Conservation (phyloP, 2,329 filamentous ascomycete genomes). For the Pleoardoris graminearum region DNA sequence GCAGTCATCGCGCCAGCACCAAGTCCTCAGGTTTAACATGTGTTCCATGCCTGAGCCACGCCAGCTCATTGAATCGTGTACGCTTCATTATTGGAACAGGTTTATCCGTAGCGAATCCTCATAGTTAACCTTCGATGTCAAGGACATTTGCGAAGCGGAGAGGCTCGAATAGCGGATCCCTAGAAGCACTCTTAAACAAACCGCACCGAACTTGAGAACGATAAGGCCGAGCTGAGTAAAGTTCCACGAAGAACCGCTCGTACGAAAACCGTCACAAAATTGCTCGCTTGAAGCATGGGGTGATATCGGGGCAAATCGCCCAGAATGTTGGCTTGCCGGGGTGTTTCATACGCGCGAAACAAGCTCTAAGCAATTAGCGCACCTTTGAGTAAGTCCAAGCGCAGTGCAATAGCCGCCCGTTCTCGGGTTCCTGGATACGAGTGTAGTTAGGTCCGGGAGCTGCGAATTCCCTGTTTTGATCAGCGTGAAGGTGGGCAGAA, state of each 20-base stretch:
- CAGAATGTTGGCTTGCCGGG: conserved; percentile 20
- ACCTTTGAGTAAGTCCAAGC: conserved; percentile 19
- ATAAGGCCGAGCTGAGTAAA: background rate
- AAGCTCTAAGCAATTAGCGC: conserved; percentile 22
- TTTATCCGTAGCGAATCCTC: conserved; percentile 6
- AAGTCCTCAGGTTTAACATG: conserved; percentile 11
- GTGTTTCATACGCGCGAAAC: conserved; percentile 22
- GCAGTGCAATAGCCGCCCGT: conserved; percentile 19
- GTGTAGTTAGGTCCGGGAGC: conserved; percentile 15
- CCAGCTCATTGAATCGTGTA: background rate
- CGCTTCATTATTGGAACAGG: conserved; percentile 9
- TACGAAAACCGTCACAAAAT: conserved; percentile 19
- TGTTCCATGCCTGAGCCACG: conserved; percentile 11
- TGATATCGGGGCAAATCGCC: conserved; percentile 23
- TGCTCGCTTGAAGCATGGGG: conserved; percentile 29
- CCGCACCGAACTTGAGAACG: conserved; percentile 4
- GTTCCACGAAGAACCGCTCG: conserved; percentile 30
- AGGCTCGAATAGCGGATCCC: background rate
- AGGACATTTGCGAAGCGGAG: background rate
- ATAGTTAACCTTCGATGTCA: conserved; percentile 3
- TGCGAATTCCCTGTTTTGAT: conserved; percentile 21
- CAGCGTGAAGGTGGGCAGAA: conserved; percentile 15
- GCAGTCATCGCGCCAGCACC: conserved; percentile 6
- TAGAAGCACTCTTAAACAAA: background rate
- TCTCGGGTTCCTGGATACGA: conserved; percentile 25